Evolutionary conservation across 2,329 filamentous ascomycete species (phyloP).

Genomic region (Cytospora paraplurivora): DNA sequence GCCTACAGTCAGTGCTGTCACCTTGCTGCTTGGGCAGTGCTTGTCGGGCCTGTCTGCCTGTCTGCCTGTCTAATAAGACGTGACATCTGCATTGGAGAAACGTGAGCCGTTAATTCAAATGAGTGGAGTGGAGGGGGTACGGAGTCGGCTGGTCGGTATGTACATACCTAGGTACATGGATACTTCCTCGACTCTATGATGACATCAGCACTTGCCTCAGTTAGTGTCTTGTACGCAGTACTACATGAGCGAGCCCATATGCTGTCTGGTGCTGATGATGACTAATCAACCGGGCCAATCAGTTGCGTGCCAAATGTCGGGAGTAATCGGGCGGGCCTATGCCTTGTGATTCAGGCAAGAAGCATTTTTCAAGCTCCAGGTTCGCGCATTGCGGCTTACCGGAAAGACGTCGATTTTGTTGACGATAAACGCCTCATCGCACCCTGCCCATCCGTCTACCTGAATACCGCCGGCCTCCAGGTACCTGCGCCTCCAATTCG

Average conservation of each 20-base stretch:
- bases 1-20: background rate
- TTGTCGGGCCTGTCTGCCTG: no score
- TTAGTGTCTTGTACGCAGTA: no score
- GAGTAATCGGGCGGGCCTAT: constrained; percentile 13
- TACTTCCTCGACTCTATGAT: background rate
- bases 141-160: no score
- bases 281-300: constrained; percentile 19
- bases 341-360: constrained; percentile 23
- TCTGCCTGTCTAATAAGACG: no score
- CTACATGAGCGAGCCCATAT: no score
- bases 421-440: constrained; percentile 28
- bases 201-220: background rate
- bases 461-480: constrained; percentile 20
- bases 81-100: no score
- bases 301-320: constrained; percentile 13
- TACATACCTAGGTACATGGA: no score
- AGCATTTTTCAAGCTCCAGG: constrained; percentile 18
- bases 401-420: constrained; percentile 25
- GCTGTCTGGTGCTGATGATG: background rate
- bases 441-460: constrained; percentile 13
- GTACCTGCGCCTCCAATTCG: constrained; percentile 13
- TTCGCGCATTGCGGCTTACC: constrained; percentile 21
- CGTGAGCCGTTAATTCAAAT: no score
- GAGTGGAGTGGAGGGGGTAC: no score
- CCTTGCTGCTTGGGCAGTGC: no score